Percentiles rank a stretch among this genome's conserved stretches.
phyloP scores from a whole-genome alignment of 768 basidiomycete genomes.

The Leccinum variicolor region DNA sequence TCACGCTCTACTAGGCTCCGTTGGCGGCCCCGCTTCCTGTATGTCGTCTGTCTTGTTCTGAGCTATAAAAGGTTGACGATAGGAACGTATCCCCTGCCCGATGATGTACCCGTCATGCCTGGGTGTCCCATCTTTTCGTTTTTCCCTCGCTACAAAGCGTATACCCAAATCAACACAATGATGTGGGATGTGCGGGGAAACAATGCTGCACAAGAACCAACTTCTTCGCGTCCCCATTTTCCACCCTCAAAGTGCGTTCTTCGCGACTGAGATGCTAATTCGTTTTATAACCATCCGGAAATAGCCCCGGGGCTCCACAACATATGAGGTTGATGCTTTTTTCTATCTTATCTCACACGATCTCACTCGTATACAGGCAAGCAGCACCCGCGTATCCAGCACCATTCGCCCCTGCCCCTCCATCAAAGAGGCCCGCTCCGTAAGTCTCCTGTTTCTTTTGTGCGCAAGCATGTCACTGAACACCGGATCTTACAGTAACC shows the following conservation, averaged over 20 bases:
- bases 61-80: slow-evolving; percentile 25
- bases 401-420: slow-evolving; percentile 18
- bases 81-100: slow-evolving; percentile 1
- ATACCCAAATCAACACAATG: slow-evolving; percentile 30
- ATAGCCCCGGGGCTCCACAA: slow-evolving; percentile 10
- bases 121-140: slow-evolving; percentile 29
- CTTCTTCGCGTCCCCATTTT: slow-evolving; percentile 13
- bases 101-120: slow-evolving; percentile 23
- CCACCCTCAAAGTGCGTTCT: slow-evolving; percentile 20
- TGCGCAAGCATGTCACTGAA: slow-evolving; percentile 7
- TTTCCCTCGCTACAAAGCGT: slow-evolving; percentile 33
- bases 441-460: neutral
- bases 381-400: slow-evolving; percentile 8
- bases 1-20: slow-evolving; percentile 23
- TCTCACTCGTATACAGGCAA: slow-evolving; percentile 12
- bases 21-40: slow-evolving; percentile 20
- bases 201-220: slow-evolving; percentile 9
- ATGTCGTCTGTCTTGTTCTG: slow-evolving; percentile 7
- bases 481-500: slow-evolving; percentile 9
- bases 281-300: slow-evolving; percentile 1
- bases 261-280: neutral
- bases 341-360: neutral
- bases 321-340: slow-evolving; percentile 12
- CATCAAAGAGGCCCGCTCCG: slow-evolving; percentile 14
- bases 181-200: slow-evolving; percentile 29